Evolutionary conservation across 331 rosid species (phyloP).

Genomic region (Quercus lobata): DNA sequence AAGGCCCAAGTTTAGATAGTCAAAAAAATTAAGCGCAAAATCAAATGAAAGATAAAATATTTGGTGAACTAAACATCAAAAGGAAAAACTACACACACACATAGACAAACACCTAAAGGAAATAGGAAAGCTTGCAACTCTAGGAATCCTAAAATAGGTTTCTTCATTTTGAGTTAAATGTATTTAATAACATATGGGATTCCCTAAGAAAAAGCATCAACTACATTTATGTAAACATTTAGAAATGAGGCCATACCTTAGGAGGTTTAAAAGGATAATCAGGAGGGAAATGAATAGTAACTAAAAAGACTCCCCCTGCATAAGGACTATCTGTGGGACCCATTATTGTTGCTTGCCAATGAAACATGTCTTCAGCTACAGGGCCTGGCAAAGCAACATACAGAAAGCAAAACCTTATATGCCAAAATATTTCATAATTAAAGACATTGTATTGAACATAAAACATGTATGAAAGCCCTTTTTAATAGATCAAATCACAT

Average conservation of each 20-base stretch:
- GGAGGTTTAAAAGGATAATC: slow-evolving; percentile 93
- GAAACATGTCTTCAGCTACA: slow-evolving; percentile 86
- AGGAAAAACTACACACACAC: not conserved
- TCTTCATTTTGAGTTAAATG: not conserved
- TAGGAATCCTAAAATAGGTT: not conserved
- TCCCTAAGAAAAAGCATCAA: not conserved
- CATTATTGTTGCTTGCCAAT: slow-evolving; percentile 91
- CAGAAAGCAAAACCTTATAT: not conserved
- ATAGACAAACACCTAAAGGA: not conserved
- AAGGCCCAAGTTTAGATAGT: no score
- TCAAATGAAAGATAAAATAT: no score
- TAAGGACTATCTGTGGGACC: slow-evolving; percentile 89
- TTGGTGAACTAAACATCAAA: not conserved
- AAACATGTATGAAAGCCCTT: not conserved
- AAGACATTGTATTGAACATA: not conserved
- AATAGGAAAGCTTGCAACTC: not conserved
- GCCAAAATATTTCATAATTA: slow-evolving; percentile 2
- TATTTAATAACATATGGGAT: not conserved
- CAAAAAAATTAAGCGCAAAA: no score
- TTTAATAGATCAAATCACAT: not conserved
- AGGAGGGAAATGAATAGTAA: slow-evolving; percentile 85
- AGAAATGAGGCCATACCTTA: slow-evolving; percentile 38
- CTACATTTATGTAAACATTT: not conserved
- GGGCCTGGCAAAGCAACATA: slow-evolving; percentile 49
- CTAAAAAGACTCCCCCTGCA: slow-evolving; percentile 78